Conservation (phyloP, 176 grass and related monocot genomes). For the Urochloa ruziziensis region DNA sequence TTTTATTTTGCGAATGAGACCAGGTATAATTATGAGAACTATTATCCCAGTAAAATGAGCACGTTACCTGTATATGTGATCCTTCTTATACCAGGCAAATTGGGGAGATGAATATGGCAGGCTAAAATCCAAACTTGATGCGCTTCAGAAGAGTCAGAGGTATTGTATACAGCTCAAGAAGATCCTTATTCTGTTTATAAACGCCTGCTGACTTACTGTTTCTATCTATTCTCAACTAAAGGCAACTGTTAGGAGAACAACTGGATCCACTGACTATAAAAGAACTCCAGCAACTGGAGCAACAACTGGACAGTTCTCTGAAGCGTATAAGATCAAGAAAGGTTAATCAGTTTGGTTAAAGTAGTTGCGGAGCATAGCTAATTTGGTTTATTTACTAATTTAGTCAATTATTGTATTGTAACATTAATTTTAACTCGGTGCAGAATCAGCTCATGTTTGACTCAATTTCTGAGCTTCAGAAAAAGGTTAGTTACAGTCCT, state of each 20-base stretch:
- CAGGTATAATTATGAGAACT: too few relatives aligned
- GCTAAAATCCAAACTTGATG: constrained; percentile 64
- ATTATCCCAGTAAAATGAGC: neutral
- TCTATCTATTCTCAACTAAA: constrained; percentile 24
- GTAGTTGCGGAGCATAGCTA: neutral
- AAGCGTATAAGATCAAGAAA: constrained; percentile 88
- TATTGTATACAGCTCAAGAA: constrained; percentile 14
- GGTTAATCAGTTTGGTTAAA: constrained; percentile 39
- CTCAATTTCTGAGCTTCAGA: constrained; percentile 71
- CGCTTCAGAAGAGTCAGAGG: constrained; percentile 78
- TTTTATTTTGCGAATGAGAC: too few relatives aligned
- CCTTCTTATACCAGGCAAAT: constrained; percentile 43
- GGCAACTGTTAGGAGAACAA: constrained; percentile 85
- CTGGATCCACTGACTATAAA: constrained; percentile 56
- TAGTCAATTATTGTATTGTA: constrained; percentile 11
- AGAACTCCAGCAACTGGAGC: constrained; percentile 87
- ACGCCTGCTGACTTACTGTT: neutral
- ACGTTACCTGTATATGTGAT: neutral
- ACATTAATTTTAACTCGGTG: neutral
- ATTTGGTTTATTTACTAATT: neutral
- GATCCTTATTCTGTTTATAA: neutral
- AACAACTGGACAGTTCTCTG: constrained; percentile 75
- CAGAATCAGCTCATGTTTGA: constrained; percentile 70
- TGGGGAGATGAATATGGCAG: constrained; percentile 61
- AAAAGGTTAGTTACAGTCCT: constrained; percentile 52